A percentile compares a stretch with the other conserved stretches of the same genome.
Conservation (phyloP, 192 early-diverging fungal genomes). For the Linnemannia zychae region DNA sequence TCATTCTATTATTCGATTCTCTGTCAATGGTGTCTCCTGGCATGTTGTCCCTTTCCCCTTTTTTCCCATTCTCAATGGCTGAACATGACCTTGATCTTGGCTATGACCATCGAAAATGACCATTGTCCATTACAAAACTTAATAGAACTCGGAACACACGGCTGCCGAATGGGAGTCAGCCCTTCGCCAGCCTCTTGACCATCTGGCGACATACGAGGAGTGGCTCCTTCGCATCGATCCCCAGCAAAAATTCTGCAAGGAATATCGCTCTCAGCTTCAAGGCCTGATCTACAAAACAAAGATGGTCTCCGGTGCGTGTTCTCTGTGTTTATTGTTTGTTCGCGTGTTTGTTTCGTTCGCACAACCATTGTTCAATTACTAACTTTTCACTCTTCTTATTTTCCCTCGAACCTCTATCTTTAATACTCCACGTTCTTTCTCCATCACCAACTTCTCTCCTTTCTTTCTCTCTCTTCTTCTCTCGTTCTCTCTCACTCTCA, state of each 20-base stretch:
- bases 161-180: conserved; percentile 47
- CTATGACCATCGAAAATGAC: neutral
- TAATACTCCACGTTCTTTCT: neutral
- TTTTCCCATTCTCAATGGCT: neutral
- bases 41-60: neutral
- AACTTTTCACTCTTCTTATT: neutral
- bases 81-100: neutral
- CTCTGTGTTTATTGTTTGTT: neutral
- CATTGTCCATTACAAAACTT: neutral
- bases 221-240: conserved; percentile 51
- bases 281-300: conserved; percentile 47
- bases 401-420: neutral
- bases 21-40: neutral
- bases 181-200: conserved; percentile 46
- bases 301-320: conserved; percentile 23
- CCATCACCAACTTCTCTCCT: neutral
- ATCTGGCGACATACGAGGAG: conserved; percentile 41
- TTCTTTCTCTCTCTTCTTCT: conserved; percentile 1
- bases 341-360: neutral
- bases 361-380: neutral
- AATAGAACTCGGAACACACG: conserved; percentile 49
- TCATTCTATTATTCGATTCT: neutral
- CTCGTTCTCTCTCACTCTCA: neutral
- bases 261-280: conserved; percentile 24
- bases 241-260: conserved; percentile 28